Base-by-base conservation (phyloP, 2,329 filamentous ascomycete genomes). In the Alternaria viburni region DNA sequence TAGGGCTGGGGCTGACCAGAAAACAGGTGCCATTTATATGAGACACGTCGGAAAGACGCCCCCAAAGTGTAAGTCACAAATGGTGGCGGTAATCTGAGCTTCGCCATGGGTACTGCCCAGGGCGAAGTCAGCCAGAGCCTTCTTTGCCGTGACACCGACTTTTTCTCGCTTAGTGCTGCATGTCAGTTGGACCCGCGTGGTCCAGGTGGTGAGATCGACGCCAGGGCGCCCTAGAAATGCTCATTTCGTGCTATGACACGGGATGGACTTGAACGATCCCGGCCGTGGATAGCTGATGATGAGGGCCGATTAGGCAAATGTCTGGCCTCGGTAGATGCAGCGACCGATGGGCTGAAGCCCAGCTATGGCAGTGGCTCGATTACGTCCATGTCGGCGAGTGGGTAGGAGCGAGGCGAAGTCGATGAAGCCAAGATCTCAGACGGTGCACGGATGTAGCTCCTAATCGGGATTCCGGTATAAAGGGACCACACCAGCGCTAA, bases 21-120 rank as follows among this genome's bases (percentile, higher is more conserved):
- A 46, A 54, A 56, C 67, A 47, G 45, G 51, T 32, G 25, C 19
- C 56, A 51, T 59, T 71, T 73, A 73, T 73, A 72, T 60, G 57
- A 61, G 17, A 32, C 11, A 51, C 30, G 26, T 62, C 41, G 4
- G 44, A 58, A 58, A 46, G 49, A 51, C 57, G 56, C 49, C 32
- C 32, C 30, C 36, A 41, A 32, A 36, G 44, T 54, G 26, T 47
- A 46, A 54, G 52, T 23, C 32, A 54, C 41, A 19, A 44, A 46
- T 17, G 11, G 51, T 51, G 57, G 57, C 52, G 45, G 49, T 21
- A 45, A 50, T 55, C 32, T 32, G 49, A 36, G 49, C 49, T 36
- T 25, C 49, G 26, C 54, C 49, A 4, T 25, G 23, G 32, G 15
- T 9, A 21, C 3, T 23, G 12, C 47, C 25, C 49, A 11, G 1